These are phyloP conservation scores for Graphilbum fragrans DNA, from an alignment of 2,329 filamentous ascomycete genomes.

Conservation along the genomic window DNA sequence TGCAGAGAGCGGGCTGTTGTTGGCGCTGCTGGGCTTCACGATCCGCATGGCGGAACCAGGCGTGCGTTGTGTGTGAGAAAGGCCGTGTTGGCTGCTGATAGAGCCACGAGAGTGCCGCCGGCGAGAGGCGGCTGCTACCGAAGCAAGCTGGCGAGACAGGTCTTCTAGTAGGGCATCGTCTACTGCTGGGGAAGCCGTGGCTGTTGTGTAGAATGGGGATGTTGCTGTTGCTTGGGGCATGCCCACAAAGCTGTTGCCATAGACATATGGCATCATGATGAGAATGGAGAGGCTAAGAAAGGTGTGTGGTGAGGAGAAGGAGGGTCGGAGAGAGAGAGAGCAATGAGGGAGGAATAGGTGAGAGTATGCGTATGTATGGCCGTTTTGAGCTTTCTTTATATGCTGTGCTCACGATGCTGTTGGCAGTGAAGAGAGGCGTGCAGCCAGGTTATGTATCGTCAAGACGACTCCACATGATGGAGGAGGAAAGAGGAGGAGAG, in stretches of 20 bases:
- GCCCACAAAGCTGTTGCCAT: conserved; percentile 19
- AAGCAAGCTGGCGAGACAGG: conserved; percentile 37
- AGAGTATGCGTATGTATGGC: not conserved
- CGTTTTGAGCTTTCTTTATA: no score
- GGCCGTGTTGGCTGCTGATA: conserved; percentile 27
- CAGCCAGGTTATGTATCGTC: conserved; percentile 10
- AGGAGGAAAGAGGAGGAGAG: not conserved
- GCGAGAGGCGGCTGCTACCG: conserved; percentile 23
- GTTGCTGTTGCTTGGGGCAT: conserved; percentile 4
- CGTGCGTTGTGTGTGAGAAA: conserved; percentile 12
- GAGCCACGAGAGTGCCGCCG: conserved; percentile 37
- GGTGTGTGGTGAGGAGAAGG: not conserved
- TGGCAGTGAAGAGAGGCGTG: no score
- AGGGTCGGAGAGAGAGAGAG: not conserved
- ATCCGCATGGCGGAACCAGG: conserved; percentile 42
- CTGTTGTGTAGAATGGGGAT: conserved; percentile 16
- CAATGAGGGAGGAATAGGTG: not conserved
- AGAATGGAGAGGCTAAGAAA: not conserved
- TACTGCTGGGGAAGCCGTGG: no score
- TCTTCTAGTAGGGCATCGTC: conserved; percentile 37
- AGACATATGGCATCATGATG: conserved; percentile 11
- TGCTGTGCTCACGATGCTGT: no score
- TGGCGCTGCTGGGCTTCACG: conserved; percentile 47
- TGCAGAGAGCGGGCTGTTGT: conserved; percentile 51
- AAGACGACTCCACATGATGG: conserved; percentile 5